phyloP scores from a whole-genome alignment of 495 filamentous ascomycete genomes.

The Neurospora discreta region DNA sequence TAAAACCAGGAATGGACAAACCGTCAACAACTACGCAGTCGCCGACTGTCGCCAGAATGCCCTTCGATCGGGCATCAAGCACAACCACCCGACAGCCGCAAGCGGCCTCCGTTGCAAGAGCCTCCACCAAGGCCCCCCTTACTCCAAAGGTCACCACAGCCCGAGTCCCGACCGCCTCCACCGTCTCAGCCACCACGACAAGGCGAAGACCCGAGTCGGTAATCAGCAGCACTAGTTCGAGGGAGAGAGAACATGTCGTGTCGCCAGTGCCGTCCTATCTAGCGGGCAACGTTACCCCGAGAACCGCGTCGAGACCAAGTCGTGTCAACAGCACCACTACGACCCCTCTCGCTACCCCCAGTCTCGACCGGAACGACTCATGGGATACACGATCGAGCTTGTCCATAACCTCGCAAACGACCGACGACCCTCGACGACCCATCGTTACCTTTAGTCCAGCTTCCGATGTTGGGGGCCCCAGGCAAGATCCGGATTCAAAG shows the following conservation, averaged over 20 bases:
- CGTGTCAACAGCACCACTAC: conserved; percentile 55
- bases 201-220: conserved; percentile 14
- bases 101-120: conserved; percentile 30
- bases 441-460: conserved; percentile 23
- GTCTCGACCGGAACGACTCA: conserved; percentile 27
- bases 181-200: conserved; percentile 25
- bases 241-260: conserved; percentile 17
- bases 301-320: conserved; percentile 54
- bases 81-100: conserved; percentile 22
- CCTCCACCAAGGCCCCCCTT: conserved; percentile 28
- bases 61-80: conserved; percentile 16
- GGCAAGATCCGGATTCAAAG: conserved; percentile 38
- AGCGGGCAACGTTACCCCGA: conserved; percentile 50
- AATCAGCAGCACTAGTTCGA: not conserved
- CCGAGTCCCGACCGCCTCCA: conserved; percentile 13
- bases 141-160: conserved; percentile 35
- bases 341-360: conserved; percentile 49
- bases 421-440: conserved; percentile 19
- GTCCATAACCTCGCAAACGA: conserved; percentile 18
- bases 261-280: conserved; percentile 45
- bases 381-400: conserved; percentile 30
- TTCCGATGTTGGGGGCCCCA: conserved; percentile 18
- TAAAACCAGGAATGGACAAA: not conserved
- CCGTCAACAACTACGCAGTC: not conserved
- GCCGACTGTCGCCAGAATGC: conserved; percentile 14